Evolutionary conservation across 1,284 basidiomycete species (phyloP).

Genomic region (Tilletia horrida): DNA sequence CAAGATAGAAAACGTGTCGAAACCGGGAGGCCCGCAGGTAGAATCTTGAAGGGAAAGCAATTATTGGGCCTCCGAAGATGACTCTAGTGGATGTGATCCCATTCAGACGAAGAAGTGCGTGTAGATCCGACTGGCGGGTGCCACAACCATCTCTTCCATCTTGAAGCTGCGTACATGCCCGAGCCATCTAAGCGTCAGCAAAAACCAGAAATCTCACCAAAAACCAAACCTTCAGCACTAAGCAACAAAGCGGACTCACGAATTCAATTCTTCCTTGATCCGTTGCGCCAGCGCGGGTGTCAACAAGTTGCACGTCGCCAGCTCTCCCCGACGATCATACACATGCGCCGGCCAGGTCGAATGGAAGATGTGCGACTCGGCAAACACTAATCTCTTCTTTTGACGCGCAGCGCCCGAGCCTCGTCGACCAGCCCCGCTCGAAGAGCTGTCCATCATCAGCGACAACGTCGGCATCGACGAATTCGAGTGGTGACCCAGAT

Average conservation of each 20-base stretch:
- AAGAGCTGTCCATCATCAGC: conserved; percentile 62
- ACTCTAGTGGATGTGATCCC: background rate
- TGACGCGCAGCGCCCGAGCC: conserved; percentile 59
- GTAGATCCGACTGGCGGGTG: conserved; percentile 57
- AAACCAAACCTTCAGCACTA: no score
- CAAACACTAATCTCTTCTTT: conserved; percentile 74
- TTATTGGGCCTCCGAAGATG: no score
- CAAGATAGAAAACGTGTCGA: no score
- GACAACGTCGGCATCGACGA: conserved; percentile 78
- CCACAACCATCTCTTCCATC: conserved; percentile 98
- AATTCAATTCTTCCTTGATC: conserved; percentile 71
- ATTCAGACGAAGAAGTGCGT: conserved; percentile 49
- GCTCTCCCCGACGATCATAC: conserved; percentile 91
- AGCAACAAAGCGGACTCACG: conserved; percentile 14
- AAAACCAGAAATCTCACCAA: no score
- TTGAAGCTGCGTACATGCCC: no score
- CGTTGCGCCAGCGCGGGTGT: conserved; percentile 89
- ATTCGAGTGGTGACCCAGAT: conserved; percentile 48
- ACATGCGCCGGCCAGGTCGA: conserved; percentile 86
- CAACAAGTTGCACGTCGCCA: conserved; percentile 91
- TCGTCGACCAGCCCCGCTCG: conserved; percentile 57
- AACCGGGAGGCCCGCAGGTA: no score
- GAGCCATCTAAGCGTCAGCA: no score
- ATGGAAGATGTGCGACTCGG: conserved; percentile 86
- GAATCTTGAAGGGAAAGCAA: no score